Base-by-base conservation (phyloP, 352 stramenopile species). In the Pythium sp. region DNA sequence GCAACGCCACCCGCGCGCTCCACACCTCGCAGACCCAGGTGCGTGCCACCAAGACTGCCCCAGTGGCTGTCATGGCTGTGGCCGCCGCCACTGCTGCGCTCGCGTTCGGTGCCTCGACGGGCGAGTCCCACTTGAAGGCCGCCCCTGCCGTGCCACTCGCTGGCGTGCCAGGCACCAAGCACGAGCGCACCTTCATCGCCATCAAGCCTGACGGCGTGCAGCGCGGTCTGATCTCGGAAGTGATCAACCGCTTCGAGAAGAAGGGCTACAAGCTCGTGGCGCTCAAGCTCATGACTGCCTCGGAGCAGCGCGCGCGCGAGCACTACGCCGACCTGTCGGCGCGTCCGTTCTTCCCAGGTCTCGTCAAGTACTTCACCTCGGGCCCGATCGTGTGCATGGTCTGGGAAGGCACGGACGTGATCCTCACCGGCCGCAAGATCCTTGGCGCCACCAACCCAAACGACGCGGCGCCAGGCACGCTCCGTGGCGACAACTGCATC, bases 381-480 rank as follows among this genome's bases (percentile, higher is more conserved):
- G 96, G 96, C 62, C 96, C 96, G 49, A 98, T 99, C 71, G 92
- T 98, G 47, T 98, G 91, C 90, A 98, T 99, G 94, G 89, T 91
- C 53, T 97, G 90, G 87, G 91, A 97, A 73, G 92, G 93, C 71
- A 97, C 92, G 66, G 91, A 98, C 75, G 92, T 97, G 68, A 98
- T 98, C 78, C 86, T 94, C 68, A 96, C 95, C 63, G 94, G 93
- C 62, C 91, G 96, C 74, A 97, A 98, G 82, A 98, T 99, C 85
- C 75, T 98, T 53, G 94, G 95, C 32, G 93, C 96, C 67, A 98
- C 95, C 62, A 97, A 98, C 84, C 95, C 96, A 49, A 93, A 98
- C 74, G 87, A 92, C 32, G 95, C 91, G n/a, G 93, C 94, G 22
- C 94, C 93, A 18, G 96, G 96, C 71, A 97, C 85, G 58, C 95